Conservation (phyloP, 345 rosid species). For the Excoecaria agallocha region DNA sequence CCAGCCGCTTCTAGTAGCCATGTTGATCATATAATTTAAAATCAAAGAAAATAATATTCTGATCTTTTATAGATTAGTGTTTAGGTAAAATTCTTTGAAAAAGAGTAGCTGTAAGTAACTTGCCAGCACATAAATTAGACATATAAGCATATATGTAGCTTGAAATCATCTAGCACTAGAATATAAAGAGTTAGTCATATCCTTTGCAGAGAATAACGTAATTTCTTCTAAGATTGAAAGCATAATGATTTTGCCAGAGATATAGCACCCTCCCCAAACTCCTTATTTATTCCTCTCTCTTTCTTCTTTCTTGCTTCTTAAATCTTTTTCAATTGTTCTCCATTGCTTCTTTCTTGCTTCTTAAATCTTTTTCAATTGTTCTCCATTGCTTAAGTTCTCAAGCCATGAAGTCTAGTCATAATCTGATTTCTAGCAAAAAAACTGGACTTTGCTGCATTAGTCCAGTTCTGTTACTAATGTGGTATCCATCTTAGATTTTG, state of each 20-base stretch:
- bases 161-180: neutral
- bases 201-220: neutral
- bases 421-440: neutral
- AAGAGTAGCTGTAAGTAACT: too few relatives aligned
- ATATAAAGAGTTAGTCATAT: neutral
- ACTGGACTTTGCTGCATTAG: neutral
- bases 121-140: too few relatives aligned
- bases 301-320: neutral
- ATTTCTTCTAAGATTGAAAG: neutral
- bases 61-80: too few relatives aligned
- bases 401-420: neutral
- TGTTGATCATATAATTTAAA: too few relatives aligned
- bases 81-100: too few relatives aligned
- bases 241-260: neutral
- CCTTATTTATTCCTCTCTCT: neutral
- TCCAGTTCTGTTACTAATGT: neutral
- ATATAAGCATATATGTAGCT: too few relatives aligned
- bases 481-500: neutral
- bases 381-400: slow-evolving; percentile 3
- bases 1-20: too few relatives aligned
- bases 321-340: neutral
- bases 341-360: neutral
- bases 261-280: neutral
- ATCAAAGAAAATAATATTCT: too few relatives aligned
- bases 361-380: neutral